Percentiles rank a stretch among this genome's conserved stretches.
Evolutionary conservation across 768 basidiomycete species (phyloP).

Genomic region (Mycena capillaripes): DNA sequence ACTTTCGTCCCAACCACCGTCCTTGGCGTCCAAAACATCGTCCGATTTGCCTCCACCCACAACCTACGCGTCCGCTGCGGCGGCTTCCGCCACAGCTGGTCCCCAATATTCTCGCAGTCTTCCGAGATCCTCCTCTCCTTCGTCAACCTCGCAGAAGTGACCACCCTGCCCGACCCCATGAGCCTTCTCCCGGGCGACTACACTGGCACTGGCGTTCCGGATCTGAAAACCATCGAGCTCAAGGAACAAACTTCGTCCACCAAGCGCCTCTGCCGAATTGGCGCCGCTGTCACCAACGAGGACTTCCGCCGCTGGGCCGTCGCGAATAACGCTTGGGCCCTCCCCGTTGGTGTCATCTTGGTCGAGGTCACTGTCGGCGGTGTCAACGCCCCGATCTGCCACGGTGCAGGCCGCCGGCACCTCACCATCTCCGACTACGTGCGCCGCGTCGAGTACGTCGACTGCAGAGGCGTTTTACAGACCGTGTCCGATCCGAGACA

Average conservation of each 20-base stretch:
- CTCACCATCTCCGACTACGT: constrained; percentile 45
- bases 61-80: constrained; percentile 10
- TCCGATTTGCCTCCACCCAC: neutral
- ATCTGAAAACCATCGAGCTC: constrained; percentile 23
- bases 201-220: neutral
- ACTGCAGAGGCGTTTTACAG: constrained; percentile 40
- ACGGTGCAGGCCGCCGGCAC: constrained; percentile 42
- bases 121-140: constrained; percentile 18
- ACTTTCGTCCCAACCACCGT: constrained; percentile 24
- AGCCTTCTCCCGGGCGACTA: constrained; percentile 6
- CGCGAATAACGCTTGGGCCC: constrained; percentile 30
- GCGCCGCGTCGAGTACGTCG: constrained; percentile 42
- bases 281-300: constrained; percentile 45
- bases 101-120: constrained; percentile 13
- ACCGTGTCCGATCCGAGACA: constrained; percentile 37
- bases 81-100: constrained; percentile 21
- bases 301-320: constrained; percentile 44
- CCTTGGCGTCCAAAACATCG: constrained; percentile 13
- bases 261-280: constrained; percentile 25
- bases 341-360: constrained; percentile 47
- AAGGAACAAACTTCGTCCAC: neutral
- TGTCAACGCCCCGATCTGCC: constrained; percentile 43
- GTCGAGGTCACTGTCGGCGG: constrained; percentile 48
- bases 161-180: constrained; percentile 10
- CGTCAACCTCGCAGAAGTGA: constrained; percentile 14